Conservation (phyloP, 2,329 filamentous ascomycete genomes). For the Cladorrhinum sp. region DNA sequence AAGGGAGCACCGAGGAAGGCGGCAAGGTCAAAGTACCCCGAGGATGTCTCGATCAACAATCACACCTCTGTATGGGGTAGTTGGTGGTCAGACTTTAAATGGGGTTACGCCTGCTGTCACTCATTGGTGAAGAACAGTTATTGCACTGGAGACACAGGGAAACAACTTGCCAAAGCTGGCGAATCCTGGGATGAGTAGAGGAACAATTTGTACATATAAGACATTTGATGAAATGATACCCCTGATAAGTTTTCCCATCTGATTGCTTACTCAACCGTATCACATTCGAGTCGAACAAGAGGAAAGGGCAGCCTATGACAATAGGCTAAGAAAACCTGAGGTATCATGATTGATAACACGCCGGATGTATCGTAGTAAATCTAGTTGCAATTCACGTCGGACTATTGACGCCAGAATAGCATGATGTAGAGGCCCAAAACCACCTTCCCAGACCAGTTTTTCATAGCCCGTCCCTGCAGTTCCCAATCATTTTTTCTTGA, state of each 20-base stretch:
- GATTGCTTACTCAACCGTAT: background rate
- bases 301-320: background rate
- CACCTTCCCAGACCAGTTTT: constrained; percentile 26
- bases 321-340: background rate
- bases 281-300: background rate
- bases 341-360: constrained; percentile 18
- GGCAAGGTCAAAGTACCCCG: constrained; percentile 85
- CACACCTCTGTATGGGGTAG: constrained; percentile 92
- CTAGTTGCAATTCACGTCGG: constrained; percentile 27
- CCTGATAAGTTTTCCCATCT: constrained; percentile 3
- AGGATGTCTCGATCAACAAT: constrained; percentile 86
- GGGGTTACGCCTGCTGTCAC: constrained; percentile 96
- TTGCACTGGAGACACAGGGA: constrained; percentile 90
- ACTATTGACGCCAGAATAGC: constrained; percentile 29
- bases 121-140: constrained; percentile 95
- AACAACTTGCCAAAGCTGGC: constrained; percentile 48
- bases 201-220: background rate
- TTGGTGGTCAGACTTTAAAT: constrained; percentile 94
- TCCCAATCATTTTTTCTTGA: constrained; percentile 22
- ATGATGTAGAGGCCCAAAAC: constrained; percentile 26
- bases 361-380: constrained; percentile 19
- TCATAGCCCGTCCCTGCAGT: constrained; percentile 26
- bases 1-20: constrained; percentile 78
- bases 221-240: constrained; percentile 18
- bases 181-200: constrained; percentile 28